Evolutionary conservation across 208 protist species (phyloP).

Genomic region (Polymyxa betae): DNA sequence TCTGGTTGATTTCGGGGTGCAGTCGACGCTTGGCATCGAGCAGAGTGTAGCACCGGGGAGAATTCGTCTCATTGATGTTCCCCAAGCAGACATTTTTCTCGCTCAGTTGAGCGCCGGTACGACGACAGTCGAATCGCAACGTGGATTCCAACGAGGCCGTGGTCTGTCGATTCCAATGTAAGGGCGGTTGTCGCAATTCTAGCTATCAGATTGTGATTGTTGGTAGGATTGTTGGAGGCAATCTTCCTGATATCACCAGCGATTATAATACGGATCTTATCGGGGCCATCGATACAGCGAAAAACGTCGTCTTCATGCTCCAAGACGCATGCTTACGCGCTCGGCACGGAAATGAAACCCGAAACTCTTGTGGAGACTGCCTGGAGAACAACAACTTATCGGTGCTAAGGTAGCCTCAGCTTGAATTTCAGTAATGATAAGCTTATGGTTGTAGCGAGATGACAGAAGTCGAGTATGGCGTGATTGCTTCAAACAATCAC

Average conservation of each 20-base stretch:
- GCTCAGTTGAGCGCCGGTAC: background rate
- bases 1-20: background rate
- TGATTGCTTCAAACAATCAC: background rate
- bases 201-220: background rate
- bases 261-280: background rate
- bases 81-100: background rate
- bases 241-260: background rate
- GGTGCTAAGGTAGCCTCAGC: background rate
- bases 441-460: background rate
- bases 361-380: background rate
- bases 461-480: background rate
- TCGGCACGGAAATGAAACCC: background rate
- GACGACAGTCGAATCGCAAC: background rate
- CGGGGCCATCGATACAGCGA: background rate
- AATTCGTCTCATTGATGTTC: background rate
- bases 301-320: background rate
- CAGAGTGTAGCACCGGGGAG: background rate
- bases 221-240: background rate
- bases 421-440: background rate
- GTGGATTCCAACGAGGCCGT: background rate
- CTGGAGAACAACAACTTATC: background rate
- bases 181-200: background rate
- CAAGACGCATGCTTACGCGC: constrained; percentile 4
- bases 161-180: background rate
- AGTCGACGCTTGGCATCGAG: background rate